A percentile compares a stretch with the other conserved stretches of the same genome.
Evolutionary conservation across 305 asterid genomes (phyloP).

Genomic region (Fraxinus platypoda): DNA sequence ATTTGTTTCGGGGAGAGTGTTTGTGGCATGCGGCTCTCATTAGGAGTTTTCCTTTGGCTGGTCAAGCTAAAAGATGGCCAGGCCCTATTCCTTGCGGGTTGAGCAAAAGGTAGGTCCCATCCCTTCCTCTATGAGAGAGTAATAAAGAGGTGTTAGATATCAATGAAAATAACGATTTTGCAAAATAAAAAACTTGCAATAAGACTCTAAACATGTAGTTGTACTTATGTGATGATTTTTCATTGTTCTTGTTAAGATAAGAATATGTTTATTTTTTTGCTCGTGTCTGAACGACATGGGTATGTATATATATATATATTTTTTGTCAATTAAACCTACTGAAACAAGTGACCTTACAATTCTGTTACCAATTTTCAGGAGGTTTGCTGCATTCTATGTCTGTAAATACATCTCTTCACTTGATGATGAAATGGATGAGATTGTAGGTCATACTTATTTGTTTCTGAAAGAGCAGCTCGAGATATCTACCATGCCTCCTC

Average conservation of each 20-base stretch:
- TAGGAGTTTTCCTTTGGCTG: slow-evolving; percentile 55
- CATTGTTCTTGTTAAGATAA: neutral
- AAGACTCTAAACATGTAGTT: slow-evolving; percentile 9
- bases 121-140: neutral
- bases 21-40: slow-evolving; percentile 69
- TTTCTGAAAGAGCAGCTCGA: slow-evolving; percentile 73
- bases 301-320: neutral
- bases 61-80: slow-evolving; percentile 58
- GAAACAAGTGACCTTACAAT: slow-evolving; percentile 14
- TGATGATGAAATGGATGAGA: slow-evolving; percentile 62
- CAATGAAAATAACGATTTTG: neutral
- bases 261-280: neutral
- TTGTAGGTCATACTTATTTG: slow-evolving; percentile 69
- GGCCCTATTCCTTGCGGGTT: slow-evolving; percentile 72
- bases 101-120: slow-evolving; percentile 54
- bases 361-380: slow-evolving; percentile 48
- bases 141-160: neutral
- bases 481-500: slow-evolving; percentile 58
- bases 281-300: neutral
- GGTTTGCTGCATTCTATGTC: slow-evolving; percentile 56
- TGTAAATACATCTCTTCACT: slow-evolving; percentile 45
- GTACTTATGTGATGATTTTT: neutral
- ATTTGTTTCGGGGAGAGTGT: slow-evolving; percentile 58
- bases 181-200: neutral
- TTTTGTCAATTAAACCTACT: neutral